Base-by-base conservation (phyloP, 1,284 basidiomycete species). In the Cryptococcus jaspeensis region DNA sequence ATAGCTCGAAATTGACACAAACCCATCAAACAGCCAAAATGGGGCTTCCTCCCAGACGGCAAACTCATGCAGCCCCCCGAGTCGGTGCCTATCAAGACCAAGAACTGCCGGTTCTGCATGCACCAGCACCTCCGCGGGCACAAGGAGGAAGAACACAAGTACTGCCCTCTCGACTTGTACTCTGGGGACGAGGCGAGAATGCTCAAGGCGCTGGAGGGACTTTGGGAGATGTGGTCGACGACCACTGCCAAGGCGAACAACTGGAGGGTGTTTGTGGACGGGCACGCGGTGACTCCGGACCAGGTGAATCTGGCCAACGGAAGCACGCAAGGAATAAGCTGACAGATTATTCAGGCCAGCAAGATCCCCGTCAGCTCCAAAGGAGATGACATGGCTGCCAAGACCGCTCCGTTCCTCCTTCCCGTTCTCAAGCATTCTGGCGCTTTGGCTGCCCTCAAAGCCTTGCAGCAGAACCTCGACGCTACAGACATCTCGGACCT, bases 121-220 rank as follows among this genome's bases (percentile, higher is more conserved):
- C 90, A 95, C 74, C 80, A 84, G n/a, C 81, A 84, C 63, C 72
- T 87, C 64, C 60, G 69, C n/a, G 65, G 62, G n/a, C 52, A 55
- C 7, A 36, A 47, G 7, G 49, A 48, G 11, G 52, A 56, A 9
- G 48, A 40, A 1, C 18, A 16, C n/a, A 20, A n/a, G 20, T 96
- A 90, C 74, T 92, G 91, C 71, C 92, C 92, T 0, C 78, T 96
- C 49, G 92, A 96, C 76, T 79, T 96, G 23, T 96, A 85, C 75
- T 92, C 91, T 15, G 80, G 80, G 2, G 82, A 90, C 12, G 72
- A 80, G 52, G 57, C 45, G 23, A 83, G 90, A 16, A 75, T 90
- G 23, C 70, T 61, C 11, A 80, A 78, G n/a, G 90, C 90, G 6
- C 71, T 95, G n/a, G 72, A 79, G 43, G 79, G 77, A 20, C 81